These are phyloP conservation scores for Zygosaccharomyces bailii DNA, from an alignment of 805 yeast species.

Conservation along the genomic window DNA sequence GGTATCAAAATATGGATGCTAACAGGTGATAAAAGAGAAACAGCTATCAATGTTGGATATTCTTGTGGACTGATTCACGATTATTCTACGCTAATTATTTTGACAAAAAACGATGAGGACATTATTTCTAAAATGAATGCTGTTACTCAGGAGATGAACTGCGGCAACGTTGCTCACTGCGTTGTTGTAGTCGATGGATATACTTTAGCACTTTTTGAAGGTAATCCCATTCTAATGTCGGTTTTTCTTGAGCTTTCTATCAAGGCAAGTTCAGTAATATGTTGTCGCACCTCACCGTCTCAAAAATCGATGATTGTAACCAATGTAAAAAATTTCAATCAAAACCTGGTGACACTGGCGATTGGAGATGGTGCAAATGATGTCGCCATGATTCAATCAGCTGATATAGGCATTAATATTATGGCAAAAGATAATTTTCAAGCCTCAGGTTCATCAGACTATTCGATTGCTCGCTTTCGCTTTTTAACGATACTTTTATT, in stretches of 20 bases:
- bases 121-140: conserved; percentile 68
- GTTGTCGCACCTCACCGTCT: conserved; percentile 95
- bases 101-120: conserved; percentile 54
- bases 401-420: conserved; percentile 96
- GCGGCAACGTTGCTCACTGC: conserved; percentile 83
- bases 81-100: conserved; percentile 80
- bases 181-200: conserved; percentile 95
- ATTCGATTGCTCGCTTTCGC: conserved; percentile 91
- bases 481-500: conserved; percentile 74
- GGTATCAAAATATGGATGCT: conserved; percentile 97
- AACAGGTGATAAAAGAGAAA: conserved; percentile 96
- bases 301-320: conserved; percentile 91
- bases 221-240: conserved; percentile 66
- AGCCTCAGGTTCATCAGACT: conserved; percentile 93
- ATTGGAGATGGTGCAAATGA: conserved; percentile 99
- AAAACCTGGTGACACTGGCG: conserved; percentile 77
- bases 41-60: conserved; percentile 95
- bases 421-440: conserved; percentile 97
- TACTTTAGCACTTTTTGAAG: conserved; percentile 69
- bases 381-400: conserved; percentile 98
- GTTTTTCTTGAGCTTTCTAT: conserved; percentile 82
- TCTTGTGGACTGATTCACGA: conserved; percentile 92
- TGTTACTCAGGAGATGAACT: conserved; percentile 66
- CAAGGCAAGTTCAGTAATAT: conserved; percentile 82
- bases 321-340: conserved; percentile 68